phyloP scores from a whole-genome alignment of 2,329 filamentous ascomycete species.

The Fusarium sp. region DNA sequence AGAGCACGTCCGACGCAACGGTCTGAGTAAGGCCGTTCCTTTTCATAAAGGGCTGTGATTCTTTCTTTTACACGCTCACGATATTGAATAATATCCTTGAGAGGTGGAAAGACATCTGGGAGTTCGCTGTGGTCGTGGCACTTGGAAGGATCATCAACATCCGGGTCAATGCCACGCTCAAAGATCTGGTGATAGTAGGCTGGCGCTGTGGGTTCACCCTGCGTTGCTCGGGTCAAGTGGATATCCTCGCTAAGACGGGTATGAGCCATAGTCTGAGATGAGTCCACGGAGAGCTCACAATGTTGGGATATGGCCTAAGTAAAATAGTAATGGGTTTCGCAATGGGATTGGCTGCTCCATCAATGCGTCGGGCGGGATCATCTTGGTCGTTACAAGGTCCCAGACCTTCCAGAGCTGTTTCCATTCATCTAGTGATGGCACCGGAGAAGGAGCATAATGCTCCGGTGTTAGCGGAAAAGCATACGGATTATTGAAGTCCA shows the following conservation, averaged over 20 bases:
- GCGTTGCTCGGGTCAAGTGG: constrained; percentile 19
- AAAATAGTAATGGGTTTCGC: constrained; percentile 33
- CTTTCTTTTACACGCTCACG: constrained; percentile 23
- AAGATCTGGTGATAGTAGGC: constrained; percentile 23
- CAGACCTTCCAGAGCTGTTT: constrained; percentile 34
- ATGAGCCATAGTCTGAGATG: accelerated
- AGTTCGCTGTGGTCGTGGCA: constrained; percentile 40
- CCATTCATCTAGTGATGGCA: constrained; percentile 37
- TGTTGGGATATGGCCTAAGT: constrained; percentile 35
- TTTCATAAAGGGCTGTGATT: constrained; percentile 17
- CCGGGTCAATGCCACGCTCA: constrained; percentile 25
- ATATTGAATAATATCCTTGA: constrained; percentile 27
- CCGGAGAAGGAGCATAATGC: constrained; percentile 23
- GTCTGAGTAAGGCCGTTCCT: neutral
- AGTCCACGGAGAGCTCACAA: constrained; percentile 4
- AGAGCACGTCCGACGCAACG: constrained; percentile 22
- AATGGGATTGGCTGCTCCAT: constrained; percentile 38
- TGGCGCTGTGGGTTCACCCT: constrained; percentile 6
- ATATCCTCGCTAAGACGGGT: constrained; percentile 20
- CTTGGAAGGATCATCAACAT: constrained; percentile 28
- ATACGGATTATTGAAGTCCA: constrained; percentile 1
- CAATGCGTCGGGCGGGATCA: constrained; percentile 17
- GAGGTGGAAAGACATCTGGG: constrained; percentile 21
- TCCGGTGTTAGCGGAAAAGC: constrained; percentile 24
- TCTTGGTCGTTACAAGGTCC: constrained; percentile 35